Percentiles rank a stretch among this genome's conserved stretches.
These are phyloP conservation scores for Sutorius australiensis DNA, from an alignment of 768 basidiomycete species.

Conservation along the genomic window DNA sequence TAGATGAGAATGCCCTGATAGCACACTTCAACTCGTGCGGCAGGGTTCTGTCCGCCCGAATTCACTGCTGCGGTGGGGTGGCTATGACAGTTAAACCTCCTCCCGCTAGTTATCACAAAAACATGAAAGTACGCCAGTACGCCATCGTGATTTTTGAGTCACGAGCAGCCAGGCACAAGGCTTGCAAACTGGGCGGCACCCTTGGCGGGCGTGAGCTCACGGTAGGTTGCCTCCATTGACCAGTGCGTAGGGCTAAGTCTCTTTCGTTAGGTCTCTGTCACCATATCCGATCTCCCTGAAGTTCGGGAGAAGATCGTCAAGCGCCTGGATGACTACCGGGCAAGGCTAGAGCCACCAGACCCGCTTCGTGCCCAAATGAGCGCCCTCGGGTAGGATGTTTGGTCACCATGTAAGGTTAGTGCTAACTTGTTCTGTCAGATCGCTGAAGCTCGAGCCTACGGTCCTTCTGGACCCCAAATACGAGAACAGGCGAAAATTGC, in stretches of 20 bases:
- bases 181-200: constrained; percentile 39
- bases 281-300: constrained; percentile 34
- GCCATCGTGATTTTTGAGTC: constrained; percentile 47
- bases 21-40: constrained; percentile 26
- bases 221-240: constrained; percentile 31
- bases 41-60: constrained; percentile 15
- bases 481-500: not conserved
- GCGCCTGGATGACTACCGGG: constrained; percentile 24
- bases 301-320: constrained; percentile 28
- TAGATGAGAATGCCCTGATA: constrained; percentile 22
- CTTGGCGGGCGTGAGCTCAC: constrained; percentile 39
- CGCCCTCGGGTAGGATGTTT: constrained; percentile 18
- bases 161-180: constrained; percentile 35
- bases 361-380: constrained; percentile 21
- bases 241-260: not conserved
- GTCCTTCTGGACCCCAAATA: constrained; percentile 19
- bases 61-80: constrained; percentile 33
- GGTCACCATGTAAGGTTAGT: not conserved
- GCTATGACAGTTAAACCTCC: constrained; percentile 26
- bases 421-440: constrained; percentile 16
- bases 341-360: constrained; percentile 16
- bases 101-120: constrained; percentile 29
- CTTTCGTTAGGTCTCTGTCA: constrained; percentile 23
- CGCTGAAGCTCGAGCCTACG: constrained; percentile 26
- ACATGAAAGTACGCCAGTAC: constrained; percentile 44